Evolutionary conservation across 257 asterid genomes (phyloP), one percentile per base, ranked within the genome.

Genomic region (Craterostigma plantagineum): DNA sequence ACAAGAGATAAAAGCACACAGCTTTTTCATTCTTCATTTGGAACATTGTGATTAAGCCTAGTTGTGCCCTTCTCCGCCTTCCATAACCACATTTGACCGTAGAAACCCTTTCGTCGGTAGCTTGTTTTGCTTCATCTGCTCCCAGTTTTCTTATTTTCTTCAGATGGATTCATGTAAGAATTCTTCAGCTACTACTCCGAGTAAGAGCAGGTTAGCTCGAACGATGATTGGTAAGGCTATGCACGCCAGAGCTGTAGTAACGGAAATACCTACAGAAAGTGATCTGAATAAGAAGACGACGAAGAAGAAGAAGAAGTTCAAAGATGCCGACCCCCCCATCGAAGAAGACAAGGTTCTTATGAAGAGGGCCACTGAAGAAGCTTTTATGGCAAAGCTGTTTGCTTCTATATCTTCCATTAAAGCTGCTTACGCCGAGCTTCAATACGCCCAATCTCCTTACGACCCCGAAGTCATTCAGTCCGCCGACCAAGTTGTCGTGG

Each of bases 351-450:
- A 58, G 46, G 67, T 54, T 66, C 43, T 42, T 3, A 45, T 6
- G 5, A 51, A 57, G 9, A 51, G 52, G 55, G 63, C 60, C 0
- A 55, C 67, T 14, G 33, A 36, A 12, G 90, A 76, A 57, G 93
- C 90, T 10, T 80, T 76, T 58, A 53, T 77, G 44, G 74, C 92
- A 3, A 74, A 74, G 47, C 49, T 77, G 5, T 84, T 84, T 44
- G 90, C 93, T 11, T 60, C 66, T 36, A 8, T 74, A 11, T 74
- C 96, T 8, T 43, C 79, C 0, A 16, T 80, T 23, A 84, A 80
- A 64, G 76, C 93, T 7, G 85, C 90, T 0, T 84, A 79, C 30
- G 81, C 96, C 0, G 73, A 77, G 53, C 17, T 84, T 62, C 96
- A 84, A 42, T 75, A 49, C 15, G 53, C 93, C 7, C 80, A 84